Evolutionary conservation across 2,329 filamentous ascomycete genomes (phyloP), one percentile per base, ranked within the genome.

Genomic region (Tolypocladium endophyticum): DNA sequence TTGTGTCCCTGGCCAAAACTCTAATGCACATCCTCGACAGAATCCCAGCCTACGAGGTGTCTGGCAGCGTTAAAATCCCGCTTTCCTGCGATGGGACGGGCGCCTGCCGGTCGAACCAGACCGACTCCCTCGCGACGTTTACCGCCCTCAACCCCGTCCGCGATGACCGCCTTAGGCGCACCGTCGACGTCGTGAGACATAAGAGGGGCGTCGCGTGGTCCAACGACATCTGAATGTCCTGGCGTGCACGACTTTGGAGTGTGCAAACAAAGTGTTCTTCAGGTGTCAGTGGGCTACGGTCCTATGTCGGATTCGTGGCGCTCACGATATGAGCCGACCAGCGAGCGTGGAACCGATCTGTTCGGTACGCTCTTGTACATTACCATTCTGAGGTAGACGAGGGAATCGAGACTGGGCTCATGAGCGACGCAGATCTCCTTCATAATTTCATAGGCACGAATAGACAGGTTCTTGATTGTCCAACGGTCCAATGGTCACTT

Each of bases 1-100:
- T n/a, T 20, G 8, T 33, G 8, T 53, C 47, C 16, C 23, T 9
- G 18, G 55, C 25, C 25, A 20, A 9, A 16, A 20, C 1, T 30
- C n/a, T 45, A 4, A 55, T 23, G 2, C 12, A 23, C 20, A 25
- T 47, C 23, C 28, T 33, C 38, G 4, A 56, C 53, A 30, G 25
- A 25, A 41, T 43, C 23, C 35, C 55, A 18, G 16, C 38, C 20
- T 74, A 67, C 43, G 71, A 72, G 50, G 73, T 66, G 50, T 60
- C 68, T n/a, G 73, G 73, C 28, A 68, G 66, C 57, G 60, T 64
- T 53, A 43, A 57, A 23, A 58, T 69, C 43, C 63, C 61, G 25
- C 58, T 67, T 50, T 63, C 47, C 30, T 62, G 59, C 47, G n/a
- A 23, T 52, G 55, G 23, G 28, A 7, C 47, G 14, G 3, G 54